Evolutionary conservation across 164 flowering plant species (phyloP).

Genomic region (Nymphaea thermarum): DNA sequence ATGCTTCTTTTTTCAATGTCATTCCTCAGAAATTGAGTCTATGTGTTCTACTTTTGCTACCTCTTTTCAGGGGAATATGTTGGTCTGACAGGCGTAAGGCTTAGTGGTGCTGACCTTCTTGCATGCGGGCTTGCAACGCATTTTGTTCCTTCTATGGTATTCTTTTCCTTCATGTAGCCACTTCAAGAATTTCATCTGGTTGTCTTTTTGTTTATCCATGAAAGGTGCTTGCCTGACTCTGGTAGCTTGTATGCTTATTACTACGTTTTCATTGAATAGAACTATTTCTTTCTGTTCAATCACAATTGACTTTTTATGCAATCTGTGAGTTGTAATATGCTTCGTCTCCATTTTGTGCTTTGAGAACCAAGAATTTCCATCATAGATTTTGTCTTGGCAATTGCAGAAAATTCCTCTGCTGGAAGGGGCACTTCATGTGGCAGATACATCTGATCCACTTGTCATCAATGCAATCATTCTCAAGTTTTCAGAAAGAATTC

Average conservation of each 20-base stretch:
- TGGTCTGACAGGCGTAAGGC: conserved; percentile 88
- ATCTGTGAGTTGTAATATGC: not conserved
- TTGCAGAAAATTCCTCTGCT: conserved; percentile 47
- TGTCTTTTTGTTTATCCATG: not conserved
- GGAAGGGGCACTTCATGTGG: conserved; percentile 48
- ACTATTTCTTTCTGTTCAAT: not conserved
- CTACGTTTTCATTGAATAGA: not conserved
- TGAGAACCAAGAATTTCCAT: not conserved
- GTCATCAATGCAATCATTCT: conserved; percentile 41
- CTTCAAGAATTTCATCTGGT: not conserved
- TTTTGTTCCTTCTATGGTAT: conserved; percentile 60
- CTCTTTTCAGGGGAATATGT: conserved; percentile 67
- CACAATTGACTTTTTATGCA: too few relatives aligned
- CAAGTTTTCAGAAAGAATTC: conserved; percentile 36
- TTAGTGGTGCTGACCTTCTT: conserved; percentile 94
- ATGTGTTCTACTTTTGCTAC: too few relatives aligned
- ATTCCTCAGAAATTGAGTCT: too few relatives aligned
- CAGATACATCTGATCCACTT: conserved; percentile 35
- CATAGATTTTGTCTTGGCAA: not conserved
- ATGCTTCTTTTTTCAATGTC: too few relatives aligned
- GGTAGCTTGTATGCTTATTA: not conserved
- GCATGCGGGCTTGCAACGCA: conserved; percentile 97
- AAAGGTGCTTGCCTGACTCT: not conserved
- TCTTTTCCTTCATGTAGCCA: not conserved
- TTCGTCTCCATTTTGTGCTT: not conserved